These are phyloP conservation scores for Mrakia frigida DNA, from an alignment of 768 basidiomycete genomes.

Conservation along the genomic window DNA sequence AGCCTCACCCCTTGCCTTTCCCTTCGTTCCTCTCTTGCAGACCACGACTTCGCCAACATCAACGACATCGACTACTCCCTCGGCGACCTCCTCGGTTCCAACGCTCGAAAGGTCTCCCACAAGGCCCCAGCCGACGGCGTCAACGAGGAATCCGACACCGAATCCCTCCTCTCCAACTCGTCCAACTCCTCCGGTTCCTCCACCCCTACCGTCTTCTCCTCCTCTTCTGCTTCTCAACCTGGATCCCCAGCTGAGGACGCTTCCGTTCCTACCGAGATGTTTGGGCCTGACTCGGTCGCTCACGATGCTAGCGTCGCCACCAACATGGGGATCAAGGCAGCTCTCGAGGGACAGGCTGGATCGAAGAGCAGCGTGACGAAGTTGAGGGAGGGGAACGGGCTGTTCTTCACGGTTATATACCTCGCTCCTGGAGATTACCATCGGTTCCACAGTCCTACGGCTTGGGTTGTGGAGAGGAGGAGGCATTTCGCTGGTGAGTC, in stretches of 20 bases:
- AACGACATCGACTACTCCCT: constrained; percentile 96
- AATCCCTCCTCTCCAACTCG: constrained; percentile 13
- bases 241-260: constrained; percentile 25
- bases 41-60: constrained; percentile 88
- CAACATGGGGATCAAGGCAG: constrained; percentile 56
- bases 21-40: constrained; percentile 46
- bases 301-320: constrained; percentile 68
- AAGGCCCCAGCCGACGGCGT: constrained; percentile 21
- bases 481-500: constrained; percentile 84
- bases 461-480: constrained; percentile 95
- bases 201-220: constrained; percentile 15
- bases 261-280: constrained; percentile 15
- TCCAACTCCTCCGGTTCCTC: constrained; percentile 20
- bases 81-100: constrained; percentile 71
- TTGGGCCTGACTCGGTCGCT: constrained; percentile 49
- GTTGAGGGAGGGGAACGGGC: constrained; percentile 67
- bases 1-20: neutral
- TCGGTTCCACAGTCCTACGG: constrained; percentile 89
- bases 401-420: constrained; percentile 93
- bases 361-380: constrained; percentile 49
- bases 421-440: constrained; percentile 98
- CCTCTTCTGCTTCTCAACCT: constrained; percentile 2
- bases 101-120: constrained; percentile 21
- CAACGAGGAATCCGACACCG: constrained; percentile 5
- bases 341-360: constrained; percentile 21